Percentiles rank a stretch among this genome's conserved stretches.
These are phyloP conservation scores for Patellaria atrata DNA, from an alignment of 495 filamentous ascomycete genomes.

Conservation along the genomic window DNA sequence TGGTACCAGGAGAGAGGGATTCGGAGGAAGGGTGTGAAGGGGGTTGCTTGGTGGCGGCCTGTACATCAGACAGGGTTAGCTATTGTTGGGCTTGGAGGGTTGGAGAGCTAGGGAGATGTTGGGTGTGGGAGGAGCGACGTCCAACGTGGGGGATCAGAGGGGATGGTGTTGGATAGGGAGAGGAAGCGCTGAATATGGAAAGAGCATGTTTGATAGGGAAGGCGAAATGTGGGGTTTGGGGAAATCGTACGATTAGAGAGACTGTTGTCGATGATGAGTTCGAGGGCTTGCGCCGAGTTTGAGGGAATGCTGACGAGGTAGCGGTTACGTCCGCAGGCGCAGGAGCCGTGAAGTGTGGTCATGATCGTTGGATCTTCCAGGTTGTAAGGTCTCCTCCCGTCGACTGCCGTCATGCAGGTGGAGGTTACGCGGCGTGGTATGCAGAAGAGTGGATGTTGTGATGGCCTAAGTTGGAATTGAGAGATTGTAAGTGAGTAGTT, in stretches of 20 bases:
- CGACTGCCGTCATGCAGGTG: too few species aligned
- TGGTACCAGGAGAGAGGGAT: slow-evolving; percentile 66
- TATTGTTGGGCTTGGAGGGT: background rate
- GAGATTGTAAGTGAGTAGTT: too few species aligned
- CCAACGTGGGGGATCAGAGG: background rate
- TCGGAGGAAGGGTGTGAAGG: slow-evolving; percentile 62
- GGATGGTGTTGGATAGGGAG: background rate
- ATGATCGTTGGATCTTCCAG: too few species aligned
- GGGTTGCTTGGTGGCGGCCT: slow-evolving; percentile 55
- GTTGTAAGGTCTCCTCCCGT: too few species aligned
- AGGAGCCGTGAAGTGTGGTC: slow-evolving; percentile 50
- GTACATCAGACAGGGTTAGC: slow-evolving; percentile 5
- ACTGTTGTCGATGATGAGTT: slow-evolving; percentile 56
- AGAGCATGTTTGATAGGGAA: too few species aligned
- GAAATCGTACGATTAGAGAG: slow-evolving; percentile 45
- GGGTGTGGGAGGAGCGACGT: slow-evolving; percentile 3
- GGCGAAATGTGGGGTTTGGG: background rate
- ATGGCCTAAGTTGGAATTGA: too few species aligned
- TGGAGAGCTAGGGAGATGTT: background rate
- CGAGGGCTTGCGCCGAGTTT: slow-evolving; percentile 37
- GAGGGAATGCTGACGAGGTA: slow-evolving; percentile 59
- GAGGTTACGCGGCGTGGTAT: too few species aligned
- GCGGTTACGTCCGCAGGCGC: slow-evolving; percentile 72
- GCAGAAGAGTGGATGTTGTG: too few species aligned
- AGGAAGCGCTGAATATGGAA: background rate